Base-by-base conservation (phyloP, 2,329 filamentous ascomycete genomes). In the Capronia coronata region DNA sequence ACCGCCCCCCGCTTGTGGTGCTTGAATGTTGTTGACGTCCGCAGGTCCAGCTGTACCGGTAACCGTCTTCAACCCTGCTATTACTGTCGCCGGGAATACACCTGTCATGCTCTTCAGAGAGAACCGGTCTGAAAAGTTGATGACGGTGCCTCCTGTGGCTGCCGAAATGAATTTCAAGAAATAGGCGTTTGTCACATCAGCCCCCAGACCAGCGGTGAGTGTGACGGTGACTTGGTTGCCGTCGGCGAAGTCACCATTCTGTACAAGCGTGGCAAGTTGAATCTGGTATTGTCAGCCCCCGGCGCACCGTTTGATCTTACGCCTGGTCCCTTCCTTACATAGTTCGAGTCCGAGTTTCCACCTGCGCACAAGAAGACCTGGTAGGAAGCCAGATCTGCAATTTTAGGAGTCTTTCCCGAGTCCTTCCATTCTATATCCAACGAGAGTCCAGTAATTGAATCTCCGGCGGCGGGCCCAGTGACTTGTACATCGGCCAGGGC, bases 61-160 rank as follows among this genome's bases (percentile, higher is more conserved):
- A 58, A 66, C 44, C 66, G 65, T 37, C 59, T 64, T 46, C 60
- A 68, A n/a, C 59, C 59, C 39, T 67, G 69, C 6, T 64, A 72
- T 54, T 56, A 64, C 41, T 63, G 72, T 48, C 10, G 46, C 34
- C 1, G 73, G 67, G 59, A 83, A 83, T 3, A 67, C 67, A 30
- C 82, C 82, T 1, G 75, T 81, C 82, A 86, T 84, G 58, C 74
- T 75, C 9, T 71, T 71, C 45, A 85, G 68, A n/a, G 77, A 75
- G 66, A 87, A 87, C 54, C 82, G 80, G 43, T 69, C 59, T 9
- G 81, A 84, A 63, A 75, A 84, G 60, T 77, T 80, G 48, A 73
- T 76, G 16, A 80, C 68, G 2, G 72, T 75, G 30, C 78, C 75
- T n/a, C 72, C 71, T 14, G 71, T 70, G 3, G 73, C 74, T 5